Evolutionary conservation across 2,329 filamentous ascomycete genomes (phyloP), one percentile per base, ranked within the genome.

Genomic region (Fusarium floridanum): DNA sequence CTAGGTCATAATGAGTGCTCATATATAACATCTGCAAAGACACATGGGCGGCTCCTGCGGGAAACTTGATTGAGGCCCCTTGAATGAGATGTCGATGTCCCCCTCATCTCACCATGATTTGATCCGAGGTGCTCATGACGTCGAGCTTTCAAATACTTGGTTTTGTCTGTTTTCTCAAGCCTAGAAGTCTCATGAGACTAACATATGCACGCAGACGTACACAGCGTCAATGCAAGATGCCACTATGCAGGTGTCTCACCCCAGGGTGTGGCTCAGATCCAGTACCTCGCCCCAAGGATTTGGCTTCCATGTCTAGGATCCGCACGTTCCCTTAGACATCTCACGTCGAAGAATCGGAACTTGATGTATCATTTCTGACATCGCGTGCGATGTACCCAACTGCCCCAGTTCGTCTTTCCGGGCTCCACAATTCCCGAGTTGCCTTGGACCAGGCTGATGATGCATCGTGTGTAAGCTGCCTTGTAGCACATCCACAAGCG

Each of bases 101-200:
- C 10, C 24, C 16, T n/a, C 24, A 27, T 29, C 24, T 29, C 48
- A n/a, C 27, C 27, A 8, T 5, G 17, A 10, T 11, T 2, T 14
- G 10, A n/a, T 8, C 48, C 48, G 4, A 8, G 9, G 3, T 0
- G 16, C 17, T 32, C 24, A 5, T 14, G 6, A n/a, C 2, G 6
- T 20, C n/a, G 10, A 14, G 24, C 45, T 27, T 2, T 2, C 5
- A n/a, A 32, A 0, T 14, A 0, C 2, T 32, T 12, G 27, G 11
- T 9, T 5, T 16, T 20, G 17, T 3, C 9, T 53, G 17, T 20
- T 53, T 11, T 20, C 27, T n/a, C 6, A 20, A 14, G 11, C 17
- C 4, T 5, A 0, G 6, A 14, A n/a, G 6, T 32, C 48, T 53
- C 48, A 32, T 53, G 48, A 14, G 27, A 53, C 4, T 10, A 53